A percentile compares a stretch with the other conserved stretches of the same genome.
Evolutionary conservation across 2,329 filamentous ascomycete species (phyloP).

Genomic region (Colletotrichum sp.): DNA sequence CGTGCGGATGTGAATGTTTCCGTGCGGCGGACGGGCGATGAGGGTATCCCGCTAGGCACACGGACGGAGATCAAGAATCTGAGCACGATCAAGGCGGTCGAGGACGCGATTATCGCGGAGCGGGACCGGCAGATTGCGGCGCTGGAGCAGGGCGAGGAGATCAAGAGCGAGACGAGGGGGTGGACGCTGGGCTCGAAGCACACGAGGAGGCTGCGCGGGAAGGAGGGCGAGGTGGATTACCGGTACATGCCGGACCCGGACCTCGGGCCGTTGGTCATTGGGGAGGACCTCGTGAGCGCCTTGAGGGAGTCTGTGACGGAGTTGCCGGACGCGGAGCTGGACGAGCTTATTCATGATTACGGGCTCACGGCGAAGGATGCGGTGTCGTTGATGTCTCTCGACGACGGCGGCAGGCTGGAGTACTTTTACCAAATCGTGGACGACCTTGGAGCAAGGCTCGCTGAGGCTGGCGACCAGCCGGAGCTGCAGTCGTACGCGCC

Average conservation of each 20-base stretch:
- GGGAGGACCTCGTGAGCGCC: constrained; percentile 68
- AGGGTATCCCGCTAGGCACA: constrained; percentile 66
- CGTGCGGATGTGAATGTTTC: constrained; percentile 97
- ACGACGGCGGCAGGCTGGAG: constrained; percentile 79
- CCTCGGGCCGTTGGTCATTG: constrained; percentile 79
- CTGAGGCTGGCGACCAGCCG: constrained; percentile 16
- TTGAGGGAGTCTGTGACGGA: constrained; percentile 69
- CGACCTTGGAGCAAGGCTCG: constrained; percentile 38
- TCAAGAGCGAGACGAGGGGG: constrained; percentile 88
- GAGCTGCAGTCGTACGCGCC: constrained; percentile 44
- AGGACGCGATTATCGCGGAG: constrained; percentile 93
- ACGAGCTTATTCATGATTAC: constrained; percentile 65
- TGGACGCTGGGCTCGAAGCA: constrained; percentile 87
- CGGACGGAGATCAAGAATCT: constrained; percentile 98
- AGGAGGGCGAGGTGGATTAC: constrained; percentile 97
- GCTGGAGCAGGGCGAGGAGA: constrained; percentile 73
- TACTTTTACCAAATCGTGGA: constrained; percentile 77
- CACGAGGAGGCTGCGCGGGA: constrained; percentile 82
- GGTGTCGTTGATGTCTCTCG: constrained; percentile 75
- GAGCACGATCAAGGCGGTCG: constrained; percentile 91
- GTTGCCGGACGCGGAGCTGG: constrained; percentile 73
- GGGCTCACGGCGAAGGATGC: constrained; percentile 83
- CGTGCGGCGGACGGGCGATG: constrained; percentile 64
- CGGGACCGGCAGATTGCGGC: constrained; percentile 85
- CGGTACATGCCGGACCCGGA: constrained; percentile 98